Conservation (phyloP, 2,329 filamentous ascomycete species). For the Alternaria incomplexa region DNA sequence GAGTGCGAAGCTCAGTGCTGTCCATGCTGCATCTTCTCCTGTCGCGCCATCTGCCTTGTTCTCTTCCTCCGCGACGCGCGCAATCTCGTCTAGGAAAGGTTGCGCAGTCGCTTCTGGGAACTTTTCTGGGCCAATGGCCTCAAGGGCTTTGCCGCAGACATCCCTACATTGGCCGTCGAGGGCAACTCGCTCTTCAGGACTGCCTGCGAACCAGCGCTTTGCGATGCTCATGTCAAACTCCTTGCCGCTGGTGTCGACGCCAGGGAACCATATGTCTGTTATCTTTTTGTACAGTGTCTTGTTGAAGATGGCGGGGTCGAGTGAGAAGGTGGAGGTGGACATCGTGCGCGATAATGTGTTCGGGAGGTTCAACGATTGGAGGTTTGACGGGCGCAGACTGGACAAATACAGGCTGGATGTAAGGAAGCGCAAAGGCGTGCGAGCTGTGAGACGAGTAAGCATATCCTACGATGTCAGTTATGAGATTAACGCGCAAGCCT, state of each 20-base stretch:
- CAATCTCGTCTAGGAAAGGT: slow-evolving; percentile 48
- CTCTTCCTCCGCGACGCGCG: slow-evolving; percentile 12
- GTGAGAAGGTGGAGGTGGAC: slow-evolving; percentile 35
- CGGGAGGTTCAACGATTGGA: not conserved
- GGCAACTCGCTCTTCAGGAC: slow-evolving; percentile 38
- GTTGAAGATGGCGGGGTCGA: slow-evolving; percentile 51
- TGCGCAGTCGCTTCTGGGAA: slow-evolving; percentile 40
- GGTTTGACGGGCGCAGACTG: not conserved
- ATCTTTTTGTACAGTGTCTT: slow-evolving; percentile 45
- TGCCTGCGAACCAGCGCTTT: slow-evolving; percentile 48
- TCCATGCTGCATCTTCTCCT: slow-evolving; percentile 38
- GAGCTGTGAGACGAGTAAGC: slow-evolving; percentile 6
- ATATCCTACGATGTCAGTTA: slow-evolving; percentile 2
- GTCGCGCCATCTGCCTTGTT: slow-evolving; percentile 20
- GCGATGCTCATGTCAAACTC: slow-evolving; percentile 27
- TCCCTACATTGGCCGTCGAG: slow-evolving; percentile 48
- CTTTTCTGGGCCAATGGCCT: slow-evolving; percentile 46
- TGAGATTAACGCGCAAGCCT: not conserved
- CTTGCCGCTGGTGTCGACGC: slow-evolving; percentile 33
- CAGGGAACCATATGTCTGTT: slow-evolving; percentile 49
- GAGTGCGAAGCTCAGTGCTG: slow-evolving; percentile 59
- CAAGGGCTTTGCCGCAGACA: slow-evolving; percentile 45
- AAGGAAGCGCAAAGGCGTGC: slow-evolving; percentile 6
- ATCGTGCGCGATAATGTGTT: slow-evolving; percentile 24
- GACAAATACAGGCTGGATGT: slow-evolving; percentile 7